phyloP scores from a whole-genome alignment of 2,329 filamentous ascomycete genomes.

The Penicillium digitatum region DNA sequence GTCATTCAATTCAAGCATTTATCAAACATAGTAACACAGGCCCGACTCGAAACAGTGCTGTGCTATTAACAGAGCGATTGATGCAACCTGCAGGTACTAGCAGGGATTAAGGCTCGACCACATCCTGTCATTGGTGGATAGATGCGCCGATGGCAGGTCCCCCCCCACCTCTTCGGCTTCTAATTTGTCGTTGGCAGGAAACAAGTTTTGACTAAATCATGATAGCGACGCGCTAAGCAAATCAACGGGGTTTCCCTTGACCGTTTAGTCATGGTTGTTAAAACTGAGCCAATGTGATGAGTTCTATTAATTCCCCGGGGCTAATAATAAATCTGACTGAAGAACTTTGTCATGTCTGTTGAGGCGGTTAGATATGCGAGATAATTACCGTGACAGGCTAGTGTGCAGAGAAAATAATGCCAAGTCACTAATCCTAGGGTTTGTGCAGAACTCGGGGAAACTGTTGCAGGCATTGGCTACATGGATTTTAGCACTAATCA shows the following conservation, averaged over 20 bases:
- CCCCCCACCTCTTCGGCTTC: slow-evolving; percentile 7
- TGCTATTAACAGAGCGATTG: slow-evolving; percentile 28
- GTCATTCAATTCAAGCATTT: slow-evolving; percentile 4
- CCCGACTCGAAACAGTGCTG: slow-evolving; percentile 25
- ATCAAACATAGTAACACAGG: slow-evolving; percentile 25
- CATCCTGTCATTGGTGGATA: slow-evolving; percentile 21
- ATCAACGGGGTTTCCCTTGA: slow-evolving; percentile 22
- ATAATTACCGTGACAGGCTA: slow-evolving; percentile 23
- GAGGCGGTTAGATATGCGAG: slow-evolving; percentile 22
- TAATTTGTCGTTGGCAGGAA: slow-evolving; percentile 16
- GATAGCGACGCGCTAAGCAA: slow-evolving; percentile 26
- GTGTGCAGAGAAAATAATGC: slow-evolving; percentile 20
- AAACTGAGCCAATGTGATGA: slow-evolving; percentile 3
- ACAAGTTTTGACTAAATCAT: slow-evolving; percentile 19
- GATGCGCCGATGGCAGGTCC: slow-evolving; percentile 22
- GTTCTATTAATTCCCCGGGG: slow-evolving; percentile 17
- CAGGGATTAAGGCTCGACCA: slow-evolving; percentile 14
- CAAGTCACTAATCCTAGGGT: neutral
- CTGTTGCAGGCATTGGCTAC: slow-evolving; percentile 1
- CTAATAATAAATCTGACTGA: slow-evolving; percentile 22
- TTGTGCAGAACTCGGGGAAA: slow-evolving; percentile 5
- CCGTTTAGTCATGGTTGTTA: slow-evolving; percentile 13
- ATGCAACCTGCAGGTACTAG: slow-evolving; percentile 27
- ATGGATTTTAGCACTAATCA: neutral
- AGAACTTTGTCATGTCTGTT: slow-evolving; percentile 13